Base-by-base conservation (phyloP, 2,329 filamentous ascomycete species). In the Alternaria angustiovoidea region DNA sequence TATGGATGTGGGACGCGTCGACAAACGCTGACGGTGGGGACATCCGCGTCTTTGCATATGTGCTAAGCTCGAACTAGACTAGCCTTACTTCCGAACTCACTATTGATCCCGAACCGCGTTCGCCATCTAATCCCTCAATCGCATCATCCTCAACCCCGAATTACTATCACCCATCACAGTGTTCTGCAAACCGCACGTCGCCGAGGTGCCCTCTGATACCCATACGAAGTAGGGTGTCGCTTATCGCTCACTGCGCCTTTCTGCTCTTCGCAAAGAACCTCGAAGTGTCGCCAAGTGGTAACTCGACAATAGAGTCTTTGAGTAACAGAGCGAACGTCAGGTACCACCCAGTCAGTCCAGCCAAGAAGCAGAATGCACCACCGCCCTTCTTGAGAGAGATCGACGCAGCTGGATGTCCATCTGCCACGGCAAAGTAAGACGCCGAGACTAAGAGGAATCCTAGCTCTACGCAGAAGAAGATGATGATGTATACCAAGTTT, bases 381-480 rank as follows among this genome's bases (percentile, higher is more conserved):
- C 78, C 82, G 1, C 81, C 74, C 48, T 79, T 82, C 62, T 82
- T 81, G 57, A 84, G 66, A 3, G 75, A 79, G 2, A 69, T 61
- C 0, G 78, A 72, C 0, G 76, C 66, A 3, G 64, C 68, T 2
- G 55, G 28, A 11, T 82, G 65, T 1, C 80, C 81, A 64, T 84
- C 82, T 2, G 82, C 82, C 3, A 67, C 66, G 0, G 81, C 78
- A 60, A 84, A 84, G 65, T 84, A 84, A 18, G 75, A 79, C 1
- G 79, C 79, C 3, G 81, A 76, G 7, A 84, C 75, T 3, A 81
- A 69, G 5, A 79, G 69, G 58, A 84, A 84, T 4, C 79, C 78
- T 7, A 83, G 57, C 44, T 84, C 79, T 0, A 84, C 80, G 2
- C 81, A 80, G 57, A 81, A 76, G 68, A 83, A 84, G n/a, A 84